Evolutionary conservation across 345 rosid genomes (phyloP).

Genomic region (Gynandropsis gynandra): DNA sequence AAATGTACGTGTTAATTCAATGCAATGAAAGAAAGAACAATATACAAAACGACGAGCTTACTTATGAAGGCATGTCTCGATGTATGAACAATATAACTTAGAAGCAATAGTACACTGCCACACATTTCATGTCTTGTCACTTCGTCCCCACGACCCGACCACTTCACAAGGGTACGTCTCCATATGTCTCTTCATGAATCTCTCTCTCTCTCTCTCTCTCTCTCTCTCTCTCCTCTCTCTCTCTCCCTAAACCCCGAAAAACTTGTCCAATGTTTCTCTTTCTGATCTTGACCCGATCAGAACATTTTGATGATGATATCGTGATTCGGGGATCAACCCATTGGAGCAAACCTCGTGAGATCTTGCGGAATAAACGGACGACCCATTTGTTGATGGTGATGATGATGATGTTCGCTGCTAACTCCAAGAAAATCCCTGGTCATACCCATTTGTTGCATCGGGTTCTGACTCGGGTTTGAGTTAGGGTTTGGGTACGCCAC

Average conservation of each 20-base stretch:
- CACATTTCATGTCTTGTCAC: conserved; percentile 23
- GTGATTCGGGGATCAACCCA: conserved; percentile 39
- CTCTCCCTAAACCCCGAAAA: conserved; percentile 22
- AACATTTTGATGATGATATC: neutral
- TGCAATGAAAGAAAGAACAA: conserved; percentile 10
- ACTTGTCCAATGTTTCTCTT: neutral
- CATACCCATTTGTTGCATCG: conserved; percentile 37
- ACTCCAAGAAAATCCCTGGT: conserved; percentile 86
- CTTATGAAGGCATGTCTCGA: conserved; percentile 22
- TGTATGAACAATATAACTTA: conserved; percentile 13
- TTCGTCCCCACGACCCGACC: conserved; percentile 26
- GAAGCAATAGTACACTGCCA: conserved; percentile 18
- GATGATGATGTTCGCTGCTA: conserved; percentile 37
- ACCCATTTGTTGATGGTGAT: conserved; percentile 22
- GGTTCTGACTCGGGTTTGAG: conserved; percentile 22
- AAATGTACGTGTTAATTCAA: conserved; percentile 3
- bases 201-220: too few relatives aligned
- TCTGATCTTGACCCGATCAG: neutral
- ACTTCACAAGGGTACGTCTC: conserved; percentile 20
- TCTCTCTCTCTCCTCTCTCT: too few relatives aligned
- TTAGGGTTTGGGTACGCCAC: too few relatives aligned
- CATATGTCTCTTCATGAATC: conserved; percentile 31
- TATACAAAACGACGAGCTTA: conserved; percentile 26
- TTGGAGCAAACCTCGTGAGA: conserved; percentile 62
- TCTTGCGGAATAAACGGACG: conserved; percentile 52